Evolutionary conservation across 805 yeast genomes (phyloP).

Genomic region (Pichia gijzeniarum): DNA sequence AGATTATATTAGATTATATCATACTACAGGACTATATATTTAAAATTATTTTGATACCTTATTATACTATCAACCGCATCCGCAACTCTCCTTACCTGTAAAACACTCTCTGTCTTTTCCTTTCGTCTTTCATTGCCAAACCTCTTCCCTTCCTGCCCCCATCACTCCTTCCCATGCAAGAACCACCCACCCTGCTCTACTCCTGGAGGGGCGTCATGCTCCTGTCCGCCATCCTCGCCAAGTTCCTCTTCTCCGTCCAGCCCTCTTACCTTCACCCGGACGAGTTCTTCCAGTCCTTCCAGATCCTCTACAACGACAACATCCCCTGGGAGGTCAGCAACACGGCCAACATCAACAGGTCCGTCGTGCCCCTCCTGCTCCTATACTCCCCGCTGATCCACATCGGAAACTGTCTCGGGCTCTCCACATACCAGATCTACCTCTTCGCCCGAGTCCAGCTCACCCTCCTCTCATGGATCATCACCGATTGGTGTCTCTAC

Average conservation of each 20-base stretch:
- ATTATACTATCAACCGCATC: too few relatives aligned
- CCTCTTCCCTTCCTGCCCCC: too few relatives aligned
- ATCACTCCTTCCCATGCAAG: too few relatives aligned
- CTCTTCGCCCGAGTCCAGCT: conserved; percentile 46
- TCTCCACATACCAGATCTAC: conserved; percentile 45
- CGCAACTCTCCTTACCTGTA: too few relatives aligned
- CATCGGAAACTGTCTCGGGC: conserved; percentile 28
- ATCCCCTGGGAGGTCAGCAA: conserved; percentile 81
- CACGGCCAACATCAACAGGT: conserved; percentile 51
- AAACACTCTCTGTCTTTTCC: too few relatives aligned
- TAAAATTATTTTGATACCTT: conserved; percentile 1
- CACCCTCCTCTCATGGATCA: conserved; percentile 28
- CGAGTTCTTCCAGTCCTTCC: conserved; percentile 92
- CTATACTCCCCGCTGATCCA: conserved; percentile 62
- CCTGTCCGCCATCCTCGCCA: conserved; percentile 34
- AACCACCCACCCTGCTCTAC: background rate
- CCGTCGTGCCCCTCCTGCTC: conserved; percentile 60
- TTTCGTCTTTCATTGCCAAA: too few relatives aligned
- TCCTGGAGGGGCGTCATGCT: conserved; percentile 43
- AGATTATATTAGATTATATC: too few relatives aligned
- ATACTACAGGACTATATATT: too few relatives aligned
- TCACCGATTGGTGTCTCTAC: conserved; percentile 27
- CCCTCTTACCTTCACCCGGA: conserved; percentile 94
- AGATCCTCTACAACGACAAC: conserved; percentile 50
- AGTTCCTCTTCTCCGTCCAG: conserved; percentile 55